Evolutionary conservation across 805 yeast species (phyloP).

Genomic region (Nakazawaea populi): DNA sequence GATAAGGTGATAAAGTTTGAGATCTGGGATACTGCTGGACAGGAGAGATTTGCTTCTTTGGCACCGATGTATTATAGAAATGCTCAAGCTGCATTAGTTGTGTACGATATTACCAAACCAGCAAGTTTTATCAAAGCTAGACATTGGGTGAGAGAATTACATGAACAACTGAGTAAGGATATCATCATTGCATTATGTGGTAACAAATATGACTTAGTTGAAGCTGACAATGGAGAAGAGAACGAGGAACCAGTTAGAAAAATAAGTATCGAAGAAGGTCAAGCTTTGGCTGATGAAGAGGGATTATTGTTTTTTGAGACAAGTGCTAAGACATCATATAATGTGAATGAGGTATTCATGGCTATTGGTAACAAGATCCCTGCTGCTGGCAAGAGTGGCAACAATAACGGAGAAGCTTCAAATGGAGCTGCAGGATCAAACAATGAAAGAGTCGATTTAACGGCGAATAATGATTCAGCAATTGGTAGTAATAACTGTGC

Average conservation of each 20-base stretch:
- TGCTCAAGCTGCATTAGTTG: conserved; percentile 95
- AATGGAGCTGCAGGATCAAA: conserved; percentile 10
- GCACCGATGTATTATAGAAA: conserved; percentile 98
- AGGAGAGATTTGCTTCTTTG: conserved; percentile 90
- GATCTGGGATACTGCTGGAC: conserved; percentile 98
- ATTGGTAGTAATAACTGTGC: conserved; percentile 23
- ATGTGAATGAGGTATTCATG: conserved; percentile 86
- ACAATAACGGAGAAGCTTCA: conserved; percentile 1
- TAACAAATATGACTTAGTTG: conserved; percentile 76
- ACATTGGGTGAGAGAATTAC: conserved; percentile 96
- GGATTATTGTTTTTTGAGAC: conserved; percentile 89
- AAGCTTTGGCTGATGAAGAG: conserved; percentile 84
- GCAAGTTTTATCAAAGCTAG: conserved; percentile 93
- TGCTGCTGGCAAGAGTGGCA: conserved; percentile 20
- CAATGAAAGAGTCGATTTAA: conserved; percentile 29
- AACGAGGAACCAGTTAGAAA: conserved; percentile 56
- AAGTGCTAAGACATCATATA: conserved; percentile 84
- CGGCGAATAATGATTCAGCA: conserved; percentile 23
- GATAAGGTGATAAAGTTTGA: conserved; percentile 85
- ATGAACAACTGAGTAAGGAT: conserved; percentile 90
- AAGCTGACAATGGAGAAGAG: conserved; percentile 32
- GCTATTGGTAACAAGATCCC: conserved; percentile 90
- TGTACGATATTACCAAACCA: conserved; percentile 91
- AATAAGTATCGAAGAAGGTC: conserved; percentile 83
- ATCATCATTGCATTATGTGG: conserved; percentile 93